Conservation (phyloP, 2,329 filamentous ascomycete genomes). For the Talaromyces sp. region DNA sequence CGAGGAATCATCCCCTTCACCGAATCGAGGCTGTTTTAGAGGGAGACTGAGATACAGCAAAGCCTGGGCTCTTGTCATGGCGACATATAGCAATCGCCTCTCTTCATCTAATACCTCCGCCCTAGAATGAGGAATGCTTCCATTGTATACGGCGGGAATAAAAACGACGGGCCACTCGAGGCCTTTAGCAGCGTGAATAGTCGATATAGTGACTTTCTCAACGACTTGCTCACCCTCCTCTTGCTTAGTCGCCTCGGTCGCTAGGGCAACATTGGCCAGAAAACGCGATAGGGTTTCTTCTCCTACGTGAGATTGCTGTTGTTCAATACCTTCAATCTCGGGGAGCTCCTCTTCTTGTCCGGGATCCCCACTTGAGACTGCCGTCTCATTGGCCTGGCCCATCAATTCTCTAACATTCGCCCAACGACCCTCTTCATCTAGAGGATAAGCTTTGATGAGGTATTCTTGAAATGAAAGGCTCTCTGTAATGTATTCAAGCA, state of each 20-base stretch:
- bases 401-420: slow-evolving; percentile 89
- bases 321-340: slow-evolving; percentile 70
- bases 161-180: slow-evolving; percentile 97
- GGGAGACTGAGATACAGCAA: slow-evolving; percentile 85
- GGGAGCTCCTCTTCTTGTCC: slow-evolving; percentile 59
- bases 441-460: slow-evolving; percentile 69
- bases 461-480: slow-evolving; percentile 75
- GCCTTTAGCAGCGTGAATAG: slow-evolving; percentile 94
- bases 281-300: slow-evolving; percentile 75
- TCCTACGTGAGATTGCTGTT: slow-evolving; percentile 53
- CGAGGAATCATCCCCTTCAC: slow-evolving; percentile 54
- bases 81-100: slow-evolving; percentile 85
- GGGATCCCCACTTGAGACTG: slow-evolving; percentile 56
- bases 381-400: slow-evolving; percentile 73
- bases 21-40: slow-evolving; percentile 61
- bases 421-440: slow-evolving; percentile 79
- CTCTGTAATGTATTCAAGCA: slow-evolving; percentile 61
- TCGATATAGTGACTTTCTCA: slow-evolving; percentile 81
- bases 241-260: slow-evolving; percentile 66
- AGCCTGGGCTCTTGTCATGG: slow-evolving; percentile 90
- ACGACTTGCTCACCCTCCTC: slow-evolving; percentile 55
- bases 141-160: slow-evolving; percentile 84
- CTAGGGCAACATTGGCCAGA: slow-evolving; percentile 86
- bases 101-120: slow-evolving; percentile 88
- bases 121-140: slow-evolving; percentile 85